Evolutionary conservation across 371 early-diverging fungal genomes (phyloP).

Genomic region (Syncephalis plumigaleata): DNA sequence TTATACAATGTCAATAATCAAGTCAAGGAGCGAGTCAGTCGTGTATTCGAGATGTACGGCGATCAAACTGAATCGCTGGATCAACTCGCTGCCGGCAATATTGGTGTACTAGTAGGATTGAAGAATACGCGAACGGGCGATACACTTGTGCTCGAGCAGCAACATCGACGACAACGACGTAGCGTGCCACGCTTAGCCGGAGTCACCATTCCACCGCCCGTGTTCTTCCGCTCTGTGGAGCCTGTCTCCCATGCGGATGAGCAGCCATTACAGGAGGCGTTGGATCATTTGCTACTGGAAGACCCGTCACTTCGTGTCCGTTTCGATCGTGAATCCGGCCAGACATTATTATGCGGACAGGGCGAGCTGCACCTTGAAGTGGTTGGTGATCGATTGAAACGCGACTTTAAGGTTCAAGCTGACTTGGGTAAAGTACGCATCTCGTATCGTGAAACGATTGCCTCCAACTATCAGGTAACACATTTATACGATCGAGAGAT

Average conservation of each 20-base stretch:
- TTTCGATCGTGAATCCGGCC: slow-evolving; percentile 73
- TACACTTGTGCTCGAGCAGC: slow-evolving; percentile 39
- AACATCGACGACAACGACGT: slow-evolving; percentile 20
- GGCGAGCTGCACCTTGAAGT: slow-evolving; percentile 94
- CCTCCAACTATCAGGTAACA: slow-evolving; percentile 9
- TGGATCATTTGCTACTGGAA: slow-evolving; percentile 59
- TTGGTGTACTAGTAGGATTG: slow-evolving; percentile 78
- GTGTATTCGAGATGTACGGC: slow-evolving; percentile 82
- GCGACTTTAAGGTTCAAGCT: slow-evolving; percentile 62
- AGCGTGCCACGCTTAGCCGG: slow-evolving; percentile 36
- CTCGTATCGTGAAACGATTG: slow-evolving; percentile 69
- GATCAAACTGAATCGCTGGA: slow-evolving; percentile 78
- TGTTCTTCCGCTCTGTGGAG: slow-evolving; percentile 77
- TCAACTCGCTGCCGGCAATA: slow-evolving; percentile 59
- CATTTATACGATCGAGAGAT: slow-evolving; percentile 45
- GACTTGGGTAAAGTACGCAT: slow-evolving; percentile 76
- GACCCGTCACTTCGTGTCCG: slow-evolving; percentile 75
- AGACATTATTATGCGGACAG: slow-evolving; percentile 86
- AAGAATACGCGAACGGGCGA: slow-evolving; percentile 85
- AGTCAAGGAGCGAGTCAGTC: slow-evolving; percentile 65
- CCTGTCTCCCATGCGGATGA: slow-evolving; percentile 62
- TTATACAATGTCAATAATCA: slow-evolving; percentile 46
- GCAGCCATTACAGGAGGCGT: slow-evolving; percentile 50
- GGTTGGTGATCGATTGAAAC: slow-evolving; percentile 56
- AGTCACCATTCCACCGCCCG: slow-evolving; percentile 77